These are phyloP conservation scores for Stephania yunnanensis DNA, from an alignment of 164 flowering plant genomes.

Conservation along the genomic window DNA sequence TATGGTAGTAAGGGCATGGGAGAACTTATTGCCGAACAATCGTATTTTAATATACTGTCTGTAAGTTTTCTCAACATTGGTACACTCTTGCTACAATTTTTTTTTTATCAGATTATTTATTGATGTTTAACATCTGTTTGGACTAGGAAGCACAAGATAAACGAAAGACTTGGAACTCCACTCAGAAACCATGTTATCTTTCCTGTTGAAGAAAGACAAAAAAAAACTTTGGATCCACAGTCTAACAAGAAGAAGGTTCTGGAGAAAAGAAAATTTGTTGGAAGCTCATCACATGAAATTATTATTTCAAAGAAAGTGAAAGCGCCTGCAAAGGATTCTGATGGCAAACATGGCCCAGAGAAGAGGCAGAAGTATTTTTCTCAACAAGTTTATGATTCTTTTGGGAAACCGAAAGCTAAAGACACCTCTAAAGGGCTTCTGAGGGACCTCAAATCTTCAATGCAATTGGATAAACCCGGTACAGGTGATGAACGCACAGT, in stretches of 20 bases:
- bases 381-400: slow-evolving; percentile 6
- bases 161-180: slow-evolving; percentile 42
- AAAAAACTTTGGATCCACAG: slow-evolving; percentile 7
- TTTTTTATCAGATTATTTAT: not conserved
- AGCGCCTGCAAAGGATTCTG: not conserved
- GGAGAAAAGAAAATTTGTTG: slow-evolving; percentile 20
- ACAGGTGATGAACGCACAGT: slow-evolving; percentile 14
- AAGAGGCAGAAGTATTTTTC: slow-evolving; percentile 12
- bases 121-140: slow-evolving; percentile 4
- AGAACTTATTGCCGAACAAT: slow-evolving; percentile 42
- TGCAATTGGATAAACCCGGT: slow-evolving; percentile 9
- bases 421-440: slow-evolving; percentile 19
- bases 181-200: slow-evolving; percentile 49
- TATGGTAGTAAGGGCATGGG: slow-evolving; percentile 67
- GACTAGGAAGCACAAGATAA: slow-evolving; percentile 56
- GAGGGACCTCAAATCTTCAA: slow-evolving; percentile 15
- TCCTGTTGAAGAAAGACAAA: slow-evolving; percentile 29
- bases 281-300: slow-evolving; percentile 19
- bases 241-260: slow-evolving; percentile 14
- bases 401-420: slow-evolving; percentile 19
- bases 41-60: slow-evolving; percentile 13
- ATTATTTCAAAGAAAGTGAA: slow-evolving; percentile 15
- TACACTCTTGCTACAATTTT: not conserved
- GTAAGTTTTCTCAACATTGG: slow-evolving; percentile 36
- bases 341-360: slow-evolving; percentile 10